phyloP scores from a whole-genome alignment of 2,329 filamentous ascomycete species.

The Fusarium sororula region DNA sequence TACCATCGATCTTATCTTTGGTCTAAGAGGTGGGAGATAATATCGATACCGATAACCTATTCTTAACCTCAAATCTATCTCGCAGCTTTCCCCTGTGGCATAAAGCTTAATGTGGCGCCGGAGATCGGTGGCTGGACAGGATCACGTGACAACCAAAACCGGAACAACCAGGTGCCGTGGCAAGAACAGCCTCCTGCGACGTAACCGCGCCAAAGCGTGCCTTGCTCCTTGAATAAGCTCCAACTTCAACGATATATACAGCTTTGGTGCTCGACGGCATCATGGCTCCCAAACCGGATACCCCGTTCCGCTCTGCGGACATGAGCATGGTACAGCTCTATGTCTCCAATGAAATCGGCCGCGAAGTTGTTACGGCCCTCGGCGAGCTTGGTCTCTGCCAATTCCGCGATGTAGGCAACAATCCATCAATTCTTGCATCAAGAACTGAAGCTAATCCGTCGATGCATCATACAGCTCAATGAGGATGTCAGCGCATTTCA shows the following conservation, averaged over 20 bases:
- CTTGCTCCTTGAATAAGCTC: constrained; percentile 44
- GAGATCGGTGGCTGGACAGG: not conserved
- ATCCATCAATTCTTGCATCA: constrained; percentile 24
- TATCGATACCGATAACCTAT: constrained; percentile 19
- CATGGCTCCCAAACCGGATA: constrained; percentile 80
- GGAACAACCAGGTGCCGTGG: constrained; percentile 43
- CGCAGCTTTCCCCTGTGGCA: not conserved
- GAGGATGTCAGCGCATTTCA: constrained; percentile 94
- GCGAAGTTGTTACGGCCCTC: constrained; percentile 95
- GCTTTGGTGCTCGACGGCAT: constrained; percentile 46
- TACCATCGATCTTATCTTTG: not conserved
- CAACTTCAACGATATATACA: constrained; percentile 41
- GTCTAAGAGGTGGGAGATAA: not conserved
- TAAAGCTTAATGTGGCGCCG: constrained; percentile 1
- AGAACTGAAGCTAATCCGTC: constrained; percentile 27
- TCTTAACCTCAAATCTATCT: not conserved
- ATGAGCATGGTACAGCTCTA: constrained; percentile 99
- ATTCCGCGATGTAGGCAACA: constrained; percentile 85
- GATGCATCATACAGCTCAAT: constrained; percentile 73
- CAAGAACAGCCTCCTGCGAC: constrained; percentile 34
- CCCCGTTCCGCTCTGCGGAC: constrained; percentile 99
- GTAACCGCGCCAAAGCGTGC: constrained; percentile 41
- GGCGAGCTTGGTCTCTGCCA: constrained; percentile 97
- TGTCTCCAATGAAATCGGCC: constrained; percentile 97
- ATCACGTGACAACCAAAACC: constrained; percentile 39